phyloP scores from a whole-genome alignment of 768 basidiomycete genomes.

The Leccinellum luteum region DNA sequence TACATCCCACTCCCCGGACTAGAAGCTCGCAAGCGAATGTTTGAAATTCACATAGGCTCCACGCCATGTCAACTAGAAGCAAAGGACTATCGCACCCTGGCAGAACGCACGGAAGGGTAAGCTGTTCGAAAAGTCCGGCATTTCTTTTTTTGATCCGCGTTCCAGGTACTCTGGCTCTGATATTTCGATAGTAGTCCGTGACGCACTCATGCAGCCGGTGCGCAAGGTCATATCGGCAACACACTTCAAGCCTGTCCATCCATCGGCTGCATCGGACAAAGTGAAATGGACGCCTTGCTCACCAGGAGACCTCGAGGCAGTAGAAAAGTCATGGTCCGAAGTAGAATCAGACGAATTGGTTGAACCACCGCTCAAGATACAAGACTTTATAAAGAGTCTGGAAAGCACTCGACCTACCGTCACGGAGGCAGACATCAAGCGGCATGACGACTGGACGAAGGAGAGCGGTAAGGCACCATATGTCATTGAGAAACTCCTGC shows the following conservation, averaged over 20 bases:
- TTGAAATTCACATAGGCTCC: slow-evolving; percentile 91
- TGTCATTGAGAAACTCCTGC: neutral
- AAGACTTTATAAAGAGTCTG: slow-evolving; percentile 82
- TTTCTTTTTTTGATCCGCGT: neutral
- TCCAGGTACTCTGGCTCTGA: slow-evolving; percentile 87
- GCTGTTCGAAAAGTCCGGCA: slow-evolving; percentile 3
- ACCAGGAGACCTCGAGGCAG: slow-evolving; percentile 81
- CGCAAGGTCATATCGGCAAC: slow-evolving; percentile 94
- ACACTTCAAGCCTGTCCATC: slow-evolving; percentile 74
- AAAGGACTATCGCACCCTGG: slow-evolving; percentile 79
- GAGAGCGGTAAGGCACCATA: slow-evolving; percentile 62
- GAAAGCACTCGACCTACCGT: slow-evolving; percentile 84
- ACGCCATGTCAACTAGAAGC: slow-evolving; percentile 83
- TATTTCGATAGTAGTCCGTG: slow-evolving; percentile 90
- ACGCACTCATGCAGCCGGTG: slow-evolving; percentile 98
- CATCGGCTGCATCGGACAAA: slow-evolving; percentile 20
- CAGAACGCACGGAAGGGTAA: slow-evolving; percentile 83
- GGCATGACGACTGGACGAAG: slow-evolving; percentile 80
- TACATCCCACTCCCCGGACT: slow-evolving; percentile 95
- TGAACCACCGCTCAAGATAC: slow-evolving; percentile 79
- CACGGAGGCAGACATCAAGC: slow-evolving; percentile 80
- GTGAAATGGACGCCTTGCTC: slow-evolving; percentile 93
- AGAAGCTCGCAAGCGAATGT: slow-evolving; percentile 92
- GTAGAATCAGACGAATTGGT: slow-evolving; percentile 83
- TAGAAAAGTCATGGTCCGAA: slow-evolving; percentile 88